phyloP scores from a whole-genome alignment of 2,329 filamentous ascomycete genomes.

The Xylariaceae sp. region DNA sequence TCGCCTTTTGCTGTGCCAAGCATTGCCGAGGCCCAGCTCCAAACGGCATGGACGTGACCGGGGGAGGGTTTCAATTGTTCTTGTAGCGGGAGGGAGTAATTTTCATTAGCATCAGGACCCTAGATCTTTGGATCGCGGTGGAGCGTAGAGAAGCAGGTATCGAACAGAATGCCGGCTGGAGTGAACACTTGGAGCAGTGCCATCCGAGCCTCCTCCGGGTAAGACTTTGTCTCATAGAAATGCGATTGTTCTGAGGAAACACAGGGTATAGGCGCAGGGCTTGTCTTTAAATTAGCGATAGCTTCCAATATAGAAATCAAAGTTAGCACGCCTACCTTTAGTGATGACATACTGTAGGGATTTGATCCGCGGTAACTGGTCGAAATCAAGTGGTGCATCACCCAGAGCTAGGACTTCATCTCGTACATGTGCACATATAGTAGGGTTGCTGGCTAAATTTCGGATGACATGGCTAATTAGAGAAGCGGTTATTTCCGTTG shows the following conservation, averaged over 20 bases:
- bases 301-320: slow-evolving; percentile 14
- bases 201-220: slow-evolving; percentile 28
- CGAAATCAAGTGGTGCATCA: slow-evolving; percentile 31
- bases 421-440: slow-evolving; percentile 27
- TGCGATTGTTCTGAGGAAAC: slow-evolving; percentile 29
- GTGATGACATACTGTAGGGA: slow-evolving; percentile 29
- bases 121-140: slow-evolving; percentile 30
- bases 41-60: slow-evolving; percentile 31
- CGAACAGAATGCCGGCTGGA: slow-evolving; percentile 28
- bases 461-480: slow-evolving; percentile 32
- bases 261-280: slow-evolving; percentile 30
- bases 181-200: slow-evolving; percentile 30
- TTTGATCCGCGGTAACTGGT: slow-evolving; percentile 29
- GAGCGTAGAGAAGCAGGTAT: slow-evolving; percentile 28
- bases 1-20: slow-evolving; percentile 32
- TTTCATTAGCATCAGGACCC: slow-evolving; percentile 27
- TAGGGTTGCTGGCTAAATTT: slow-evolving; percentile 30
- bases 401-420: slow-evolving; percentile 29
- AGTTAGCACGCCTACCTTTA: slow-evolving; percentile 26
- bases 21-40: slow-evolving; percentile 32
- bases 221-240: slow-evolving; percentile 27
- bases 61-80: slow-evolving; percentile 30
- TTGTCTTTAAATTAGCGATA: slow-evolving; percentile 23
- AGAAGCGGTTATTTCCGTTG: slow-evolving; percentile 31
- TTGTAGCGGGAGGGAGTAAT: slow-evolving; percentile 31